Evolutionary conservation across 2,329 filamentous ascomycete species (phyloP), one percentile per base, ranked within the genome.

Genomic region (Penicillium sp.): DNA sequence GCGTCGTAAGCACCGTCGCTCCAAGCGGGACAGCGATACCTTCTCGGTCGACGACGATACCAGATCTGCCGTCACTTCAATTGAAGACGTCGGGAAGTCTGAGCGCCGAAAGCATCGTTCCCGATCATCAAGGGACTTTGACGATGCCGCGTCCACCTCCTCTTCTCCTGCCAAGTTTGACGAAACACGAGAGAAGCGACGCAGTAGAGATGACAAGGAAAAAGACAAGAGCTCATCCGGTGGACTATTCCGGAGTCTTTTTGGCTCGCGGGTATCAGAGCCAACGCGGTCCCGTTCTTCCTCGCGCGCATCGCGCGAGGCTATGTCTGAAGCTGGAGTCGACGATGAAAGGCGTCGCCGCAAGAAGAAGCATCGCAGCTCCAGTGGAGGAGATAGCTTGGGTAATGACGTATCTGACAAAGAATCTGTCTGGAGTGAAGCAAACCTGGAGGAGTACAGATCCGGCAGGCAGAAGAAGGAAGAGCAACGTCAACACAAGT

Each of bases 341-440:
- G 73, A 74, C 15, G 65, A 67, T 12, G 61, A 65, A 25, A 72
- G 73, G 47, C 74, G 70, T 51, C 72, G 71, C 38, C 74, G 72
- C 52, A 71, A 72, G 55, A 75, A 77, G 59, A 58, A 72, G 64
- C 60, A 70, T 38, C 58, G 60, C 51, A 68, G 62, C 51, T 66
- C 63, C 31, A 72, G 70, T 35, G 65, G 63, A 46, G 76, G 79
- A 24, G 76, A 79, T 18, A 69, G 49, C 12, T 31, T 61, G 25
- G 61, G 64, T 38, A 77, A 79, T 28, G 70, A 74, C 23, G 74
- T 73, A 27, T 59, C 57, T 47, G 72, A 72, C 59, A 72, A 79
- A 53, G 73, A 74, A 56, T 69, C 64, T 53, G 69, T 37, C 7
- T 18, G 33, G 72, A 74, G 33, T 42, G 67, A 69, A 25, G 52